phyloP scores from a whole-genome alignment of 371 early-diverging fungal species.

The Mortierella sp. region DNA sequence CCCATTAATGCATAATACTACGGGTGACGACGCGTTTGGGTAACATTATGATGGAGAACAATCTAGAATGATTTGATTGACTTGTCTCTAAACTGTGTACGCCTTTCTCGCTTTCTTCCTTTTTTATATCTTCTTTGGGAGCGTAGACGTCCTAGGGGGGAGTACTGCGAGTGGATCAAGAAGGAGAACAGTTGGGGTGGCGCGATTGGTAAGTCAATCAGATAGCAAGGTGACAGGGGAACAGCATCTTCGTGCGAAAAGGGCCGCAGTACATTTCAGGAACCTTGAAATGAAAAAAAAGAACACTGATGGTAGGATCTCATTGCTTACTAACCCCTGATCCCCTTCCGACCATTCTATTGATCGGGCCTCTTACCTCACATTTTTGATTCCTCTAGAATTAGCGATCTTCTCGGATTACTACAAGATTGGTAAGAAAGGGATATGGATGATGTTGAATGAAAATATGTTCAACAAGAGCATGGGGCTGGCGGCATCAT shows the following conservation, averaged over 20 bases:
- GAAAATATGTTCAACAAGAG: not conserved
- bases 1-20: not conserved
- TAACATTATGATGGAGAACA: not conserved
- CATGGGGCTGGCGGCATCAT: not conserved
- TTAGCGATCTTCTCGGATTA: constrained; percentile 67
- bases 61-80: not conserved
- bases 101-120: not conserved
- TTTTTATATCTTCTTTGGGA: not conserved
- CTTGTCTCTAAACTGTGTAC: not conserved
- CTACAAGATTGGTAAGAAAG: constrained; percentile 64
- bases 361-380: not conserved
- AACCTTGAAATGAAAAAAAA: constrained; percentile 3
- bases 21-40: not conserved
- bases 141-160: constrained; percentile 44
- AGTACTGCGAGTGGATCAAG: constrained; percentile 66
- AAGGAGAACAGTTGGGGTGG: constrained; percentile 71
- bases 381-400: constrained; percentile 46
- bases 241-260: not conserved
- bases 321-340: not conserved
- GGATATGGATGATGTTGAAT: not conserved
- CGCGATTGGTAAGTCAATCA: constrained; percentile 65
- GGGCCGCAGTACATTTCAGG: not conserved
- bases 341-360: not conserved
- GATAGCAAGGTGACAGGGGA: not conserved
- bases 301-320: too few species aligned